phyloP scores from a whole-genome alignment of 2,329 filamentous ascomycete species.

The Ceratocystis alfenasii region DNA sequence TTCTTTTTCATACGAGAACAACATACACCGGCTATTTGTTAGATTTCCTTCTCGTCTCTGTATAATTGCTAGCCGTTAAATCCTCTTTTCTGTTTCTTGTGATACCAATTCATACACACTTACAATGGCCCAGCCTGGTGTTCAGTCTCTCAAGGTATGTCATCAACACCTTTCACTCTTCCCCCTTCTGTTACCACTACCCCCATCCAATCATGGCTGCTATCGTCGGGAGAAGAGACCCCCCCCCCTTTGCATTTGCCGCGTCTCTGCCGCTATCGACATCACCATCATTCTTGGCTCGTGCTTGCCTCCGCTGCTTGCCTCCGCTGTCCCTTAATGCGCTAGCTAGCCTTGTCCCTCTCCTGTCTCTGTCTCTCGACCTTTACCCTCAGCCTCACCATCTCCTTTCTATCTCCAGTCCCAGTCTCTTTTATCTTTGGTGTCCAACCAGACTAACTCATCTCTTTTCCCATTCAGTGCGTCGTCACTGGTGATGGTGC shows the following conservation, averaged over 20 bases:
- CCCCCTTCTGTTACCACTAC: conserved; percentile 9
- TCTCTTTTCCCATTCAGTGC: conserved; percentile 48
- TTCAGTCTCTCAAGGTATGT: conserved; percentile 80
- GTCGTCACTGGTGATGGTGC: conserved; percentile 99
- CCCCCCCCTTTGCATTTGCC: no score
- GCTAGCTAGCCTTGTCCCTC: no score
- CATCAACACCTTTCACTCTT: conserved; percentile 5
- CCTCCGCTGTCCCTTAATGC: no score
- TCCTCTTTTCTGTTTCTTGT: conserved; percentile 5
- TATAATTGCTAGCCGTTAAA: conserved; percentile 24
- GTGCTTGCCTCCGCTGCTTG: no score
- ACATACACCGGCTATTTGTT: conserved; percentile 13
- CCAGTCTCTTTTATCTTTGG: conserved; percentile 21
- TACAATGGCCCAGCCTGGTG: conserved; percentile 71
- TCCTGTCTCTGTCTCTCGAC: neutral
- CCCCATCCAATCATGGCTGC: no score
- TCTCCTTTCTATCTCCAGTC: neutral
- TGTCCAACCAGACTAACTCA: conserved; percentile 28
- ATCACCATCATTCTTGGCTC: no score
- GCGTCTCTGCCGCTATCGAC: no score
- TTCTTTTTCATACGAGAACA: neutral
- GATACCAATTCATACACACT: conserved; percentile 22
- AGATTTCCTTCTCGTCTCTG: conserved; percentile 30
- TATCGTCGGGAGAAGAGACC: no score
- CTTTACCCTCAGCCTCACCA: neutral